Evolutionary conservation across 129 eudicot species (phyloP), one percentile per base, ranked within the genome.

Genomic region (Calendula officinalis): DNA sequence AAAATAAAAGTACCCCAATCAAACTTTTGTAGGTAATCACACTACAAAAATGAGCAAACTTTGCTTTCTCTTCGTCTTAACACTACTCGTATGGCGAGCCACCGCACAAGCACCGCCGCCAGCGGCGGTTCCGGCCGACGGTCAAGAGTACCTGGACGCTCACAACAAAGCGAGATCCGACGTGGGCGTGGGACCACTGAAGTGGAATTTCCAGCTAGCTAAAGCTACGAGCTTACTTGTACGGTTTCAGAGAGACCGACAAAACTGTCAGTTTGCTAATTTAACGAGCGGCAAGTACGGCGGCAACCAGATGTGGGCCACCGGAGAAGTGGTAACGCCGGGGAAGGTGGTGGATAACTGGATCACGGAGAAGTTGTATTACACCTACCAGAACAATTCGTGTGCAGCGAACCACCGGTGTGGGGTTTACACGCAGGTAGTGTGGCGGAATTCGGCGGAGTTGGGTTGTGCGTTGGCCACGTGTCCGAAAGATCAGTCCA

Each of bases 361-460:
- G 97, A 90, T 87, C 63, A 71, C 78, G 13, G 90, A 91, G 87
- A 87, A 82, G 83, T 48, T 37, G 66, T 91, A 22, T 62, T 91
- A 91, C 68, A 72, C 81, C 12, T 77, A 91, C 17, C 77, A 82
- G 2, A 67, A 80, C 44, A 87, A 87, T 48, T 52, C 95, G 36
- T 91, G 97, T 57, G 74, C 77, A 39, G 34, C 79, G 51, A 80
- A 68, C 56, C 95, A 78, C 56, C 54, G 74, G 64, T 91, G 97
- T 34, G 97, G 97, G n/a, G 89, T 81, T 7, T 91, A 91, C 69
- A 91, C 92, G 13, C 97, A 91, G 81, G 87, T 91, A 72, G 95
- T 91, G 79, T 91, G 97, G 97, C 78, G 71, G 80, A 80, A 78
- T 5, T 70, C 97, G 45, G 49, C 48, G 34, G 94, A 87, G 69